phyloP scores from a whole-genome alignment of 139 green algal species.

The Picochlorum sp. region DNA sequence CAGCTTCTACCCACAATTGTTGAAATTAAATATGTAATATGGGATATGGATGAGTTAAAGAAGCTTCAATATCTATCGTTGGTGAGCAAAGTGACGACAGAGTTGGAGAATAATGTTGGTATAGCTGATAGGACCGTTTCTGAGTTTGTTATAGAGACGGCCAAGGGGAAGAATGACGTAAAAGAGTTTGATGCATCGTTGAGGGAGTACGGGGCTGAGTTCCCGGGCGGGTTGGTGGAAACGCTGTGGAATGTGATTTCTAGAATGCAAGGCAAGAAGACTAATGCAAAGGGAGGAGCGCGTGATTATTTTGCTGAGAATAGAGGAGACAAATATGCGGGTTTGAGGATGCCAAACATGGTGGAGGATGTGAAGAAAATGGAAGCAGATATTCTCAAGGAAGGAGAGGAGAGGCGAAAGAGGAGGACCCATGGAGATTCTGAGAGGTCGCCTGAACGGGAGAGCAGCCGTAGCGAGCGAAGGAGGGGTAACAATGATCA shows the following conservation, averaged over 20 bases:
- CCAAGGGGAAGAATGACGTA: slow-evolving; percentile 39
- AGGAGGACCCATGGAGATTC: slow-evolving; percentile 14
- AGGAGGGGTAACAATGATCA: not conserved
- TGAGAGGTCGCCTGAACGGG: slow-evolving; percentile 12
- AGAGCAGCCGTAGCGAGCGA: slow-evolving; percentile 11
- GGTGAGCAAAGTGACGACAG: slow-evolving; percentile 88
- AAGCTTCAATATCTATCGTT: slow-evolving; percentile 81
- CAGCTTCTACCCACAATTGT: too few relatives aligned
- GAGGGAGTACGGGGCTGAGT: slow-evolving; percentile 58
- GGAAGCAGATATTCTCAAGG: slow-evolving; percentile 34
- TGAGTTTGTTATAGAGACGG: slow-evolving; percentile 91
- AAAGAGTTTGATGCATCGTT: slow-evolving; percentile 55
- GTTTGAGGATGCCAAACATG: slow-evolving; percentile 65
- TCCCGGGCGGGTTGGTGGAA: slow-evolving; percentile 73
- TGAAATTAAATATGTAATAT: too few relatives aligned
- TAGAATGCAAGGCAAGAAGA: slow-evolving; percentile 28
- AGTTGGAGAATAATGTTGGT: slow-evolving; percentile 91
- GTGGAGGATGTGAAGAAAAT: slow-evolving; percentile 59
- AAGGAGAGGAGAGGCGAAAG: slow-evolving; percentile 9
- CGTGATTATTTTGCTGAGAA: slow-evolving; percentile 2
- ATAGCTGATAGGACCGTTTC: slow-evolving; percentile 89
- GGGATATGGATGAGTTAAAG: slow-evolving; percentile 46
- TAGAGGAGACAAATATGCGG: slow-evolving; percentile 18
- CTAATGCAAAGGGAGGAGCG: not conserved
- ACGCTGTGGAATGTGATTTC: slow-evolving; percentile 85